Percentiles rank a stretch among this genome's conserved stretches.
Evolutionary conservation across 108 stramenopile species (phyloP).

Genomic region (Parmales sp.): DNA sequence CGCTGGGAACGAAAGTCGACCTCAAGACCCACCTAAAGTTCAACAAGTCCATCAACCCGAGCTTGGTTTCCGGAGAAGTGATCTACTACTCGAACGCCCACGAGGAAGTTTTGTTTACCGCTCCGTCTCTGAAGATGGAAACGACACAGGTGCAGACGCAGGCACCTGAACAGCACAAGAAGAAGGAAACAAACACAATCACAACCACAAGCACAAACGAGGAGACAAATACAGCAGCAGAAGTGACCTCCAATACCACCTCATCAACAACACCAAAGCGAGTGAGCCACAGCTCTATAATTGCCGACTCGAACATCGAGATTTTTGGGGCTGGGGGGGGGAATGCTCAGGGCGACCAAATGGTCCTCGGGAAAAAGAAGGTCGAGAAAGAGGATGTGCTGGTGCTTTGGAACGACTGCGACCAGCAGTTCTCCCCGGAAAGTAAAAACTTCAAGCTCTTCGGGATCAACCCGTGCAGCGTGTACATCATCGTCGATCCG

Average conservation of each 20-base stretch:
- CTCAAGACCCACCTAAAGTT: not conserved
- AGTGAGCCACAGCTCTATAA: no score
- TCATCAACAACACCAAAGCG: no score
- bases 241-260: no score
- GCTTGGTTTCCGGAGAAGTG: not conserved
- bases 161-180: no score
- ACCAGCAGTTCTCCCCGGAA: constrained; percentile 9
- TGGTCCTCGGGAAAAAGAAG: not conserved
- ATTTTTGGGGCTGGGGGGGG: no score
- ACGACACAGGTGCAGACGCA: not conserved
- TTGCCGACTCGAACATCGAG: no score
- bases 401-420: constrained; percentile 3
- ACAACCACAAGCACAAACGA: not conserved
- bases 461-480: not conserved
- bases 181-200: not conserved
- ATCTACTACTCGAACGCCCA: not conserved
- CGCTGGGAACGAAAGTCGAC: not conserved
- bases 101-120: constrained; percentile 2
- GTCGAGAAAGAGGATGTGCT: not conserved
- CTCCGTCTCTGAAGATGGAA: not conserved
- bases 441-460: no score
- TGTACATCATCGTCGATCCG: not conserved
- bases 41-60: not conserved
- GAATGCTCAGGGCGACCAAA: not conserved
- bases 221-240: no score